Percentiles rank a stretch among this genome's conserved stretches.
phyloP scores from a whole-genome alignment of 441 rosid species.

The Viola pubescens region DNA sequence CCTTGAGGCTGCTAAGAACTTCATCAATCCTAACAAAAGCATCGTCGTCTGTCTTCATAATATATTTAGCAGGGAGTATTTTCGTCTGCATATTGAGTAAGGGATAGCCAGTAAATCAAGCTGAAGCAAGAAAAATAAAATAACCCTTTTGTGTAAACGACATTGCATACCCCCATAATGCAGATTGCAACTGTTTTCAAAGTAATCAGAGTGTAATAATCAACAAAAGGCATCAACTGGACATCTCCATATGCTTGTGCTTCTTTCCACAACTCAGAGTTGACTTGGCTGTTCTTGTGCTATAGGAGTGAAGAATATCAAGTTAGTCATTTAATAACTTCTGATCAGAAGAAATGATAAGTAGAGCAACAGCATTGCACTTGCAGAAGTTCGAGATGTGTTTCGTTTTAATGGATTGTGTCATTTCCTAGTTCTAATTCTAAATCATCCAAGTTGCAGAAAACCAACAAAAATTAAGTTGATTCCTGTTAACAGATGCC shows the following conservation, averaged over 20 bases:
- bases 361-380: not conserved
- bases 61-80: slow-evolving; percentile 66
- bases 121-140: not conserved
- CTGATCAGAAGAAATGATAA: not conserved
- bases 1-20: slow-evolving; percentile 49
- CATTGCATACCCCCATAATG: slow-evolving; percentile 64
- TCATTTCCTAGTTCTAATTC: no score
- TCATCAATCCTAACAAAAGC: slow-evolving; percentile 85
- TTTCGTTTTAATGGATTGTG: no score
- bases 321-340: slow-evolving; percentile 13
- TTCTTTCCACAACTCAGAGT: slow-evolving; percentile 84
- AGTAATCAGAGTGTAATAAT: slow-evolving; percentile 76
- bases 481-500: no score
- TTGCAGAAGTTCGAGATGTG: not conserved
- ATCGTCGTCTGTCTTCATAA: slow-evolving; percentile 94
- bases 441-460: no score
- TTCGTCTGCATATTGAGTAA: slow-evolving; percentile 50
- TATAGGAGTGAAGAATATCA: slow-evolving; percentile 24
- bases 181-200: slow-evolving; percentile 80
- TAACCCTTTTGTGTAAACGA: not conserved
- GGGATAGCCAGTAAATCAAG: not conserved
- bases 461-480: no score
- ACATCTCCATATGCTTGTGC: slow-evolving; percentile 74
- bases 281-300: slow-evolving; percentile 67
- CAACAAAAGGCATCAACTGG: slow-evolving; percentile 91